These are phyloP conservation scores for Vicia villosa DNA, from an alignment of 306 rosid species.

Conservation along the genomic window DNA sequence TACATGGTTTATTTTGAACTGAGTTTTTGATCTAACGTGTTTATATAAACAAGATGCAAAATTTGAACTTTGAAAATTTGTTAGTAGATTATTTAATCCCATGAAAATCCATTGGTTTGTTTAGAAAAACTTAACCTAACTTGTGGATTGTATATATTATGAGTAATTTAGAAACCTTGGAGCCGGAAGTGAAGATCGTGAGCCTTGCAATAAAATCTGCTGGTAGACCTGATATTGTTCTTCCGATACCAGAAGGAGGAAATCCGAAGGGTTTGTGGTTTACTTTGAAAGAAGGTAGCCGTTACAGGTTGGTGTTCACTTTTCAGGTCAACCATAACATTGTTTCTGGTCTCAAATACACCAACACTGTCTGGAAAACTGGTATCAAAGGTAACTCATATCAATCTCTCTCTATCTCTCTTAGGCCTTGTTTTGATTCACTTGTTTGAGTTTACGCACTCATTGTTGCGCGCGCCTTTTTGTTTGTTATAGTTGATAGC, in stretches of 20 bases:
- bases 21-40: no score
- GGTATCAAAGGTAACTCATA: slow-evolving; percentile 64
- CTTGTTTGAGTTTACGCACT: neutral
- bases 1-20: no score
- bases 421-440: neutral
- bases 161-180: slow-evolving; percentile 62
- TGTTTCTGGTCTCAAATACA: slow-evolving; percentile 94
- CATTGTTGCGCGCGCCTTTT: slow-evolving; percentile 30
- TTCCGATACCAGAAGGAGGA: slow-evolving; percentile 75
- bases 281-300: slow-evolving; percentile 98
- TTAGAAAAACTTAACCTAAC: slow-evolving; percentile 15
- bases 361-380: slow-evolving; percentile 92
- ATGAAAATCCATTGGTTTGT: slow-evolving; percentile 24
- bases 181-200: slow-evolving; percentile 85
- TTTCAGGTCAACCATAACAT: slow-evolving; percentile 83
- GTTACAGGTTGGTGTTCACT: slow-evolving; percentile 71
- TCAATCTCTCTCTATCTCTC: slow-evolving; percentile 8
- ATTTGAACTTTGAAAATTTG: neutral
- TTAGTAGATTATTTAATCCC: neutral
- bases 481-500: slow-evolving; percentile 69
- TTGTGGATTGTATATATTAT: neutral
- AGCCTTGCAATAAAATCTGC: slow-evolving; percentile 80
- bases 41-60: neutral
- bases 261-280: slow-evolving; percentile 88
- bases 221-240: slow-evolving; percentile 73